phyloP scores from a whole-genome alignment of 2,329 filamentous ascomycete species.

The Sclerotinia glacialis region DNA sequence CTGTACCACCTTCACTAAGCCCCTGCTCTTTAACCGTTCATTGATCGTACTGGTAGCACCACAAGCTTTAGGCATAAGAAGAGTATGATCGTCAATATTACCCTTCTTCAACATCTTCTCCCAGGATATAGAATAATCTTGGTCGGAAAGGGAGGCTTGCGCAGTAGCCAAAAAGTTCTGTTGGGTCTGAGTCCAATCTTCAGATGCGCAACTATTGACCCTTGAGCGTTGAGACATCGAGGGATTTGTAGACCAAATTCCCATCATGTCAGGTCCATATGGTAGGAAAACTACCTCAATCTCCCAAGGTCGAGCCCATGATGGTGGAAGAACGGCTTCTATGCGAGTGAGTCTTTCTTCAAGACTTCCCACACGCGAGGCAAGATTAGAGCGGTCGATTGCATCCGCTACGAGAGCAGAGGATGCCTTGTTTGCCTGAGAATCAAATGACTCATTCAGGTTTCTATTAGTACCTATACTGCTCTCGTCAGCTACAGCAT shows the following conservation, averaged over 20 bases:
- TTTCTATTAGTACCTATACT: conserved; percentile 30
- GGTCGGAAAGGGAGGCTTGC: conserved; percentile 32
- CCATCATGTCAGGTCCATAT: conserved; percentile 55
- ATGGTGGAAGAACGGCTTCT: conserved; percentile 49
- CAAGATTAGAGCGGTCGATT: conserved; percentile 40
- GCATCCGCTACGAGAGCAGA: conserved; percentile 41
- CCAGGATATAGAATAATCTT: conserved; percentile 34
- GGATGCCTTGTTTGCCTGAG: conserved; percentile 41
- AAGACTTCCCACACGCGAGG: conserved; percentile 46
- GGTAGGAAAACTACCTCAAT: conserved; percentile 75
- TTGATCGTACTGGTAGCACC: conserved; percentile 61
- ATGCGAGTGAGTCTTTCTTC: conserved; percentile 42
- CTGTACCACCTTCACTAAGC: conserved; percentile 62
- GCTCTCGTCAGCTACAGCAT: conserved; percentile 45
- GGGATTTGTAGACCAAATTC: conserved; percentile 51
- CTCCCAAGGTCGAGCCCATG: conserved; percentile 63
- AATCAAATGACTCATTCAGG: conserved; percentile 36
- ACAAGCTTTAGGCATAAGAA: conserved; percentile 60
- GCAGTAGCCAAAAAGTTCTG: conserved; percentile 33
- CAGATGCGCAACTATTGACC: conserved; percentile 42
- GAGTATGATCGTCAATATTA: not conserved
- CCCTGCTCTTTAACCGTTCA: conserved; percentile 70
- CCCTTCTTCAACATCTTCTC: conserved; percentile 23
- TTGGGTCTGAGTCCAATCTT: conserved; percentile 47
- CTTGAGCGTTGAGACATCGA: conserved; percentile 39